Evolutionary conservation across 2,329 filamentous ascomycete species (phyloP).

Genomic region (Claviceps fusiformis): DNA sequence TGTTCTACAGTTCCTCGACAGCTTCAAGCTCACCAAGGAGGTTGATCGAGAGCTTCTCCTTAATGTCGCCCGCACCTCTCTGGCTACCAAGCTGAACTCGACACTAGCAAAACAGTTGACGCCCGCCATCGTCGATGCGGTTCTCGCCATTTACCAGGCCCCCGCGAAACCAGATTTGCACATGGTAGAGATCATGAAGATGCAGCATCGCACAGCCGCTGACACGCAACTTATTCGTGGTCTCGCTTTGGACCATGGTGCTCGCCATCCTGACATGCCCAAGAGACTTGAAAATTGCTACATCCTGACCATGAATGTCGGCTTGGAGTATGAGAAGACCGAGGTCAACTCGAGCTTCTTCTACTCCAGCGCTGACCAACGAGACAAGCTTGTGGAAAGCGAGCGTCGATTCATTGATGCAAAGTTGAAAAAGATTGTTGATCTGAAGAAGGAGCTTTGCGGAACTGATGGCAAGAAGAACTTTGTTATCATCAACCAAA

Average conservation of each 20-base stretch:
- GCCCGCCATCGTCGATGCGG: conserved; percentile 89
- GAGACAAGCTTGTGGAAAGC: conserved; percentile 95
- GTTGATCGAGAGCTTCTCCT: conserved; percentile 90
- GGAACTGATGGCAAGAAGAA: conserved; percentile 85
- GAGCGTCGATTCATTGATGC: conserved; percentile 92
- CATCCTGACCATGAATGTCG: conserved; percentile 92
- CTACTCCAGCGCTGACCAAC: conserved; percentile 92
- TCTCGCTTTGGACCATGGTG: conserved; percentile 85
- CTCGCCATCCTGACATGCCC: conserved; percentile 95
- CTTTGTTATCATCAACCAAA: conserved; percentile 98
- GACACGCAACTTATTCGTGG: conserved; percentile 94
- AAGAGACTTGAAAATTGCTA: conserved; percentile 91
- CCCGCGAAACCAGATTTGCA: conserved; percentile 90
- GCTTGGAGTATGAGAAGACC: conserved; percentile 95
- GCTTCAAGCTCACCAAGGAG: conserved; percentile 78
- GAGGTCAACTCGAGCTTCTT: conserved; percentile 99
- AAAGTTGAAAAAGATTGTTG: conserved; percentile 94
- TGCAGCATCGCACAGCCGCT: conserved; percentile 93
- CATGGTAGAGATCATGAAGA: conserved; percentile 99
- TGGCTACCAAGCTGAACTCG: conserved; percentile 88
- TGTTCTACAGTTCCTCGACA: conserved; percentile 65
- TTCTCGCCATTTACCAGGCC: conserved; percentile 82
- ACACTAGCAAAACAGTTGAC: conserved; percentile 83
- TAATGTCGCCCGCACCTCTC: conserved; percentile 83
- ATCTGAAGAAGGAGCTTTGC: conserved; percentile 95